Evolutionary conservation across 208 protist species (phyloP), one percentile per base, ranked within the genome.

Genomic region (Trypanosoma theileri): DNA sequence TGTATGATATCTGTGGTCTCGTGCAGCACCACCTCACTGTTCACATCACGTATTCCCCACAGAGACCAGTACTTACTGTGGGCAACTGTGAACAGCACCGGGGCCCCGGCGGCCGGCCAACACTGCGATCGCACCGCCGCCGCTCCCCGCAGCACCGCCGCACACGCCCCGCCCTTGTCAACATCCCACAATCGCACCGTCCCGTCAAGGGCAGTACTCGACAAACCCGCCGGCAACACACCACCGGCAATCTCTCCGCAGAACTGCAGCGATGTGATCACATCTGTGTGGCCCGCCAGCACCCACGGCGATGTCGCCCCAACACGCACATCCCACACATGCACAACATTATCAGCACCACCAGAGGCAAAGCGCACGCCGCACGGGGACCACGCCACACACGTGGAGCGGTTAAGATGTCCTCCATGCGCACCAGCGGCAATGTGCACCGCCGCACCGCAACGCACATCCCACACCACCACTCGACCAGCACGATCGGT

Each of bases 331-430:
- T 96, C 91, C 78, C 87, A 96, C 13, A 96, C 26, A 46, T 96
- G 84, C 31, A 96, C 69, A 21, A 84, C 69, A 44, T 75, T 68
- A 55, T 96, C 91, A 0, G 74, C 82, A 9, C 87, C 88, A 35
- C 85, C 91, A 0, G 86, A 85, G 60, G 86, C 86, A 35, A 96
- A 64, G 24, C 84, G 91, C 16, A 85, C 72, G 3, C 91, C 91
- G 48, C 86, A 92, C 3, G 86, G 91, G 8, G 85, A 92, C 88
- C 91, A 96, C 17, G 80, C 66, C 19, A 96, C 82, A 54, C 86
- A 91, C 3, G 63, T 83, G 22, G 82, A 84, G 10, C 69, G 58
- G 22, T 73, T 61, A 44, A 93, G 54, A 75, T 95, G 90, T 10
- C 74, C 85, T 3, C 85, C 88, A 35, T 77, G 55, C 64, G 73